Percentiles rank a stretch among this genome's conserved stretches.
Conservation (phyloP, 2,329 filamentous ascomycete genomes). For the Diaporthe eres region DNA sequence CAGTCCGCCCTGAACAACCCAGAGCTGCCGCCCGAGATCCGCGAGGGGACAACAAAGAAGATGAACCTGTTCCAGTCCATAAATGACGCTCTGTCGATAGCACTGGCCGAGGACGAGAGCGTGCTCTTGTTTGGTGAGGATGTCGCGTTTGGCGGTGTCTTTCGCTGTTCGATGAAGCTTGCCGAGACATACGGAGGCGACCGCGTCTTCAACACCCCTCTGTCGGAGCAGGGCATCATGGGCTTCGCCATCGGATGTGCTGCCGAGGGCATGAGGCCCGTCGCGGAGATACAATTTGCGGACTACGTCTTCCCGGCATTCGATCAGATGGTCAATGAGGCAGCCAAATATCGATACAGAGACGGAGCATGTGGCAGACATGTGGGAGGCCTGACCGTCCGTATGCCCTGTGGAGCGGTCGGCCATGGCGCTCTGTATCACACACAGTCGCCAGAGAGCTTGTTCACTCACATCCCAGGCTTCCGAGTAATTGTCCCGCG, state of each 20-base stretch:
- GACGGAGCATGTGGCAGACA: conserved; percentile 71
- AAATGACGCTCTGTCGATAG: conserved; percentile 88
- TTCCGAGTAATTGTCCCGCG: conserved; percentile 88
- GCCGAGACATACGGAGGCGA: conserved; percentile 77
- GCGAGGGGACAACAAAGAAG: conserved; percentile 81
- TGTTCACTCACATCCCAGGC: conserved; percentile 91
- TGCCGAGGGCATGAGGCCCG: conserved; percentile 75
- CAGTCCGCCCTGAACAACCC: conserved; percentile 78
- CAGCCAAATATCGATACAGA: conserved; percentile 84
- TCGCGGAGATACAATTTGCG: conserved; percentile 82
- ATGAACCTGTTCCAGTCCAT: conserved; percentile 96
- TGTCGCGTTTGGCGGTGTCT: conserved; percentile 87
- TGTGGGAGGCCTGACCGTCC: conserved; percentile 84
- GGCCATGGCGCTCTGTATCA: conserved; percentile 92
- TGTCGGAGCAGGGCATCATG: conserved; percentile 78
- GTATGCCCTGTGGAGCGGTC: conserved; percentile 92
- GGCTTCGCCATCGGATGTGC: conserved; percentile 78
- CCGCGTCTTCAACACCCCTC: conserved; percentile 79
- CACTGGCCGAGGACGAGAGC: conserved; percentile 85
- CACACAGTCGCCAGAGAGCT: conserved; percentile 87
- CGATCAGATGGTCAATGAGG: conserved; percentile 84
- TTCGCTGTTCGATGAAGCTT: conserved; percentile 77
- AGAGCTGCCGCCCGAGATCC: conserved; percentile 77
- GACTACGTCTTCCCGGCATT: conserved; percentile 85
- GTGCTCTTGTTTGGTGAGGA: conserved; percentile 97